Base-by-base conservation (phyloP, 331 rosid species). In the Telfairia occidentalis region DNA sequence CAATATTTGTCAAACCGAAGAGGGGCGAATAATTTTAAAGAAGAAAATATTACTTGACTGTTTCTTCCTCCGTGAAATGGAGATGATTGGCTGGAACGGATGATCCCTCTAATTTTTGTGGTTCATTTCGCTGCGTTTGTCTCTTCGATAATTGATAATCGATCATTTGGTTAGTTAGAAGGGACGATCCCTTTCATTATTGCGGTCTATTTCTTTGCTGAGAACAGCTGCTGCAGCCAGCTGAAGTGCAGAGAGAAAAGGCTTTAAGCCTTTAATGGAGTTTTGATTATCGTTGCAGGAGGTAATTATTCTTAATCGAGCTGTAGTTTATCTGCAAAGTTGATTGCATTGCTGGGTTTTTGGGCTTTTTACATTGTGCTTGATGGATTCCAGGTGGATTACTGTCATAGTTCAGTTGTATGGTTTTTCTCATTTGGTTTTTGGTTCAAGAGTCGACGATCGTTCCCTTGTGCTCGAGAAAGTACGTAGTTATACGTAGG, bases 1-100 rank as follows among this genome's bases (percentile, higher is more conserved):
- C 72, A 65, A 11, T 11, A 29, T 69, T 69, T 6, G 54, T 69
- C 74, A 43, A 69, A 69, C 74, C 74, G 5, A 66, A 65, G 21
- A 3, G 29, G 16, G 46, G 12, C 10, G 19, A 13, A 11, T 9
- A 37, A 60, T 16, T 15, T 3, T 35, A 8, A 18, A 34, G 11
- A 64, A n/a, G 1, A n/a, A n/a, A 35, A n/a, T 4, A 40, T 32
- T 59, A 29, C 72, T 65, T 11, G 72, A 64, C 32, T 11, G 11
- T 65, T 11, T 65, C 72, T 38, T 64, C 72, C 40, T 64, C 49
- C 48, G 3, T 64, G 48, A 3, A 38, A 64, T 35, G 43, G 42
- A 38, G 12, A 32, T 49, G 1, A 64, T 19, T 64, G 24, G 32
- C 49, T 64, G 30, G 9, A 37, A 9, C 30, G n/a, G 15, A 0